These are phyloP conservation scores for Dalbergia cultrata DNA, from an alignment of 306 rosid species.

Conservation along the genomic window DNA sequence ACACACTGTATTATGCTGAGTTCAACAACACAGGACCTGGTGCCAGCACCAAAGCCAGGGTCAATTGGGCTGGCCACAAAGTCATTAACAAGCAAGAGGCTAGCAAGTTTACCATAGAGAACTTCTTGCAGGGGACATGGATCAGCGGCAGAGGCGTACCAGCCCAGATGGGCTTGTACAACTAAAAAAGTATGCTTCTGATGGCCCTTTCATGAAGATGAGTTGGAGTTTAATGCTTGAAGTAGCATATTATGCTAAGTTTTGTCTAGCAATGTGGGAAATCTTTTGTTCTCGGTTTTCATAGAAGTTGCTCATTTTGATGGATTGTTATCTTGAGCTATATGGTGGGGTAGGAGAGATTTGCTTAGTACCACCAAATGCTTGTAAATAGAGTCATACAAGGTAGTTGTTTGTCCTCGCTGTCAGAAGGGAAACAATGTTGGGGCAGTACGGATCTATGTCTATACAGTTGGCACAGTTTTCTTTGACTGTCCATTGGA, in stretches of 20 bases:
- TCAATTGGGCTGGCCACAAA: constrained; percentile 73
- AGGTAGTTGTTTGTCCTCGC: neutral
- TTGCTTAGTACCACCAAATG: neutral
- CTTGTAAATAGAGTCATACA: neutral
- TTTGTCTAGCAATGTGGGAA: neutral
- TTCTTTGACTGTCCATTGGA: too few species aligned
- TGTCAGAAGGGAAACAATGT: neutral
- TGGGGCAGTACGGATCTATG: too few species aligned
- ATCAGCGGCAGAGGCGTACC: constrained; percentile 56
- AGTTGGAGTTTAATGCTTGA: neutral
- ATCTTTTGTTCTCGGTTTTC: neutral
- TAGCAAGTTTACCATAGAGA: constrained; percentile 51
- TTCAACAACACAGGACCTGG: constrained; percentile 76
- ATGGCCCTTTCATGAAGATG: neutral
- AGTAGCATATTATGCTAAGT: neutral
- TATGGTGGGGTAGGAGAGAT: constrained; percentile 1
- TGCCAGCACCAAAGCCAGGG: constrained; percentile 59
- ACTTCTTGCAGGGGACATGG: constrained; percentile 77
- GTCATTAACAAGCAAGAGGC: constrained; percentile 63
- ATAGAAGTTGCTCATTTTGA: neutral
- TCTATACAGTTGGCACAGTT: too few species aligned
- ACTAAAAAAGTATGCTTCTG: neutral
- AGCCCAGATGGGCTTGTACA: constrained; percentile 58
- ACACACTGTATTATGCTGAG: constrained; percentile 74
- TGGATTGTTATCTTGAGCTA: neutral